Conservation (phyloP, 331 rosid genomes). For the Erythrophleum ivorense region DNA sequence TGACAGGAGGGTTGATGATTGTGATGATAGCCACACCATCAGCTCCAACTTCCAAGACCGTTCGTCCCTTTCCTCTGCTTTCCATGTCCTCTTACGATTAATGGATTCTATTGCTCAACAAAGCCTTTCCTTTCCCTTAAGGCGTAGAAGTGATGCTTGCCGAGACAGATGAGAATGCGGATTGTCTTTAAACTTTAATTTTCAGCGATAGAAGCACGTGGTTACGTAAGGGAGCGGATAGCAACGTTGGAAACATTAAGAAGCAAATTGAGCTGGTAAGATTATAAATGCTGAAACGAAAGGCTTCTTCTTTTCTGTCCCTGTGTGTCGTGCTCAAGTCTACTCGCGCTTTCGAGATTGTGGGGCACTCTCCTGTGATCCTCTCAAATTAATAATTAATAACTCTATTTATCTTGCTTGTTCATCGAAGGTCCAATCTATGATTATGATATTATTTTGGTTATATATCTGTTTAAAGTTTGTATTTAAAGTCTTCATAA, state of each 20-base stretch:
- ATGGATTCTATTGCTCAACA: background rate
- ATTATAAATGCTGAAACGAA: background rate
- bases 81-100: conserved; percentile 45
- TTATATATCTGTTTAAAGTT: too few species aligned
- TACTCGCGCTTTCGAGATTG: conserved; percentile 12
- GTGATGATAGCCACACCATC: conserved; percentile 93
- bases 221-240: conserved; percentile 37
- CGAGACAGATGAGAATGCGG: background rate
- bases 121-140: background rate
- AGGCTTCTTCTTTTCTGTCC: background rate
- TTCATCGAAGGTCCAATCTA: background rate
- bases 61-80: conserved; percentile 60
- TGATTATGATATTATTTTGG: too few species aligned
- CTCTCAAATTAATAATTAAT: too few species aligned
- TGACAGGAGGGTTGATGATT: conserved; percentile 91
- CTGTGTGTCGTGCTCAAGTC: background rate
- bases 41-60: conserved; percentile 73
- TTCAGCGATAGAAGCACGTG: background rate
- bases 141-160: background rate
- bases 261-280: background rate
- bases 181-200: background rate
- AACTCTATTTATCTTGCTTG: too few species aligned
- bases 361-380: background rate
- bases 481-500: too few species aligned
- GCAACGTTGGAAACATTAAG: background rate